Base-by-base conservation (phyloP, 1,284 basidiomycete species). In the Tilletia indica region DNA sequence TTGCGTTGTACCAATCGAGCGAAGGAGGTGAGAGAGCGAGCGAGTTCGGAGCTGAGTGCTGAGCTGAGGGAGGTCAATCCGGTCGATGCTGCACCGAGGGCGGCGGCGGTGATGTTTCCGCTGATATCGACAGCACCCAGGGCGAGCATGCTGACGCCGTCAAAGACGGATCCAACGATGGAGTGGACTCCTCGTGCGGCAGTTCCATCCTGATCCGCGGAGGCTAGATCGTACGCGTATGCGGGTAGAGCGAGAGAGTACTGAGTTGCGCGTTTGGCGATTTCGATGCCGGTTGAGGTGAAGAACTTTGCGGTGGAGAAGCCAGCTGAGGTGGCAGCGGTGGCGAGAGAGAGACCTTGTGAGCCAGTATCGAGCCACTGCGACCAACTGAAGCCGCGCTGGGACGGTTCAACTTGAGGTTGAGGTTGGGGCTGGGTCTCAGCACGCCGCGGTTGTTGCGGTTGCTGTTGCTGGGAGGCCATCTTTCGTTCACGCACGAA, bases 181-280 rank as follows among this genome's bases (percentile, higher is more conserved):
- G 75, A 71, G 38, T 81, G 77, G 0, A 70, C 71, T 4, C 67
- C 34, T 73, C 54, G 72, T 70, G 11, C 72, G 71, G 68, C 38
- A 16, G 48, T 19, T 25, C 67, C 42, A 47, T 49, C 56, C 3
- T 54, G 31, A 5, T 58, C 80, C 0, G 72, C 74, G 12, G 78
- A 68, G 3, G 78, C 78, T 6, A 76, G 74, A 54, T 80, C 80
- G 19, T 76, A 73, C 1, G 77, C 72, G 21, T 77, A 56, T 5
- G 79, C 76, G 12, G 80, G 79, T 0, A 79, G 64, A 1, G 78
- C 76, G 3, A 81, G 75, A 12, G 79, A 67, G 5, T 72, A 77
- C 58, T 80, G 79, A 0, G 79, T 80, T 49, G 80, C 67, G n/a
- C 79, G 71, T 70, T 79, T 79, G 21, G 80, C 80, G 4, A 81